These are phyloP conservation scores for Artemisia princeps DNA, from an alignment of 140 eudicot species.

Conservation along the genomic window DNA sequence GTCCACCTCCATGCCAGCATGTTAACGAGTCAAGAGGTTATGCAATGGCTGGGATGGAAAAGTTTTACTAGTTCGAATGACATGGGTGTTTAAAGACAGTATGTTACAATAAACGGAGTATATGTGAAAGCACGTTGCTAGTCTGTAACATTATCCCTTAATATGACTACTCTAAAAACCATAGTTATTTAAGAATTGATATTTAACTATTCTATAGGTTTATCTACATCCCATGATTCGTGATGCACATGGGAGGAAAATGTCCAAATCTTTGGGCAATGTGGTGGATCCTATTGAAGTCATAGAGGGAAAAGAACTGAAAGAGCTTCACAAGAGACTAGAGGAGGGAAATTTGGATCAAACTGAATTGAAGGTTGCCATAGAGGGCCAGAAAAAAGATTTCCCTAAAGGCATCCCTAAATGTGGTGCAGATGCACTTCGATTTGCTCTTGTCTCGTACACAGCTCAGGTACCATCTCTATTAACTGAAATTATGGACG, in stretches of 20 bases:
- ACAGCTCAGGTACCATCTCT: slow-evolving; percentile 68
- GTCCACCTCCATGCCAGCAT: too few relatives aligned
- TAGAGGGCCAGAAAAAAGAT: slow-evolving; percentile 79
- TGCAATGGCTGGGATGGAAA: too few relatives aligned
- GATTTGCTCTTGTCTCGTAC: slow-evolving; percentile 88
- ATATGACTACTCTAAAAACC: background rate
- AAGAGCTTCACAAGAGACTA: slow-evolving; percentile 80
- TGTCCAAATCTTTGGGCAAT: slow-evolving; percentile 96
- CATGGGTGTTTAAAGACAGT: too few relatives aligned
- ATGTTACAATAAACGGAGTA: too few relatives aligned
- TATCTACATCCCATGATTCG: slow-evolving; percentile 98
- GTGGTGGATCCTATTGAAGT: slow-evolving; percentile 97
- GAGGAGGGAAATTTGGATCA: slow-evolving; percentile 89
- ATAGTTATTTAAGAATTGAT: background rate
- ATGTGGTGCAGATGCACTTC: slow-evolving; percentile 97
- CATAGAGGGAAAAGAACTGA: slow-evolving; percentile 58
- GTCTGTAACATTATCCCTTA: too few relatives aligned
- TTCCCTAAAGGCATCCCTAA: slow-evolving; percentile 85
- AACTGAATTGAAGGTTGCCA: slow-evolving; percentile 61
- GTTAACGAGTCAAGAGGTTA: too few relatives aligned
- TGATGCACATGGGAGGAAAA: slow-evolving; percentile 97
- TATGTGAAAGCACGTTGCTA: too few relatives aligned
- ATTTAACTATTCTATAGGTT: slow-evolving; percentile 38
- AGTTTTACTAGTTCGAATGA: too few relatives aligned
- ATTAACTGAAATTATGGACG: background rate